Evolutionary conservation across 164 flowering plant species (phyloP), one percentile per base, ranked within the genome.

Genomic region (Stephania cephalantha): DNA sequence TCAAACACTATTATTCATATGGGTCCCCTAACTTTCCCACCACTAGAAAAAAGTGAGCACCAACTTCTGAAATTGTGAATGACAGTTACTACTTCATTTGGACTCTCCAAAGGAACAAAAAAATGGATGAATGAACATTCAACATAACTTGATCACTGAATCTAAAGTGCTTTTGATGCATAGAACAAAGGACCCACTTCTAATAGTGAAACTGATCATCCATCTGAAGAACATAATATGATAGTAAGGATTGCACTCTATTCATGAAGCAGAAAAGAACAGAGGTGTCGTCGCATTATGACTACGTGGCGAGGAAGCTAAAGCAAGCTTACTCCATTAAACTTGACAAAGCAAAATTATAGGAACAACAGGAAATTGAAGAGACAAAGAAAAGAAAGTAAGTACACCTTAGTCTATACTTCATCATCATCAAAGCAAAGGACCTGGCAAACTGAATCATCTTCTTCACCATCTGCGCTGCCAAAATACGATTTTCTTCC

Each of bases 361-460:
- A n/a, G 17, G 20, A 58, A 58, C 20, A 58, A 58, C 65, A 58
- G 85, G 77, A 87, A 88, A 64, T 75, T 80, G 22, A 85, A 73
- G 1, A 15, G 13, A 0, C 58, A 63, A n/a, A 75, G 46, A 46
- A 89, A 88, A 55, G 3, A 45, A 70, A 46, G 46, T 25, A 68
- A 63, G 61, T 0, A 31, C 42, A 52, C 69, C 53, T 25, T 48
- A 69, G 77, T 72, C 72, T 15, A 83, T 65, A 42, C 63, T 10
- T 77, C 93, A 42, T 87, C 90, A 18, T 68, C 90, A 48, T 74
- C 90, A 80, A 89, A 93, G 68, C 78, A 80, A 85, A 91, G 74
- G n/a, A 81, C 80, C 78, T 88, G 95, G 75, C 86, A 87, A 50
- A 88, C 83, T 46, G 86, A 80, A 29, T 46, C 35, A 18, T 79